Base-by-base conservation (phyloP, 2,329 filamentous ascomycete genomes). In the Aspergillus puulaauensis region DNA sequence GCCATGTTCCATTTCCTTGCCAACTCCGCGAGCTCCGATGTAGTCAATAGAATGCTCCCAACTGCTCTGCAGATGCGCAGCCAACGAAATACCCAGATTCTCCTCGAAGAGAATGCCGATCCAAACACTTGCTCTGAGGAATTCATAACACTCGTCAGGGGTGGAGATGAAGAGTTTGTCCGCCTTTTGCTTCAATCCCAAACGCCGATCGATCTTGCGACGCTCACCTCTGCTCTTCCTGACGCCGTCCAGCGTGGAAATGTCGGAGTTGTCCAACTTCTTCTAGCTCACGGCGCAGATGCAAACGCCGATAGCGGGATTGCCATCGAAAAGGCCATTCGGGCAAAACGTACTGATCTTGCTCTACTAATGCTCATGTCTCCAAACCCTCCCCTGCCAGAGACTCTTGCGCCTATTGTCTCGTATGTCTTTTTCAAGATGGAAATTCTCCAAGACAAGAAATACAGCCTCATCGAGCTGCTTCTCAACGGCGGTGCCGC, bases 1-100 rank as follows among this genome's bases (percentile, higher is more conserved):
- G 49, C 53, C 15, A 57, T 57, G 56, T 45, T 57, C 15, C 56
- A 57, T 31, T 37, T 57, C 12, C 45, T 57, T 2, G 50, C 56
- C 37, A 50, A 57, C 15, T 24, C 31, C 5, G 56, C 56, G 6
- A 57, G 39, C 27, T 19, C 50, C 4, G 56, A 54, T 3, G 56
- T 57, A 4, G 37, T 54, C 2, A 57, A 52, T 40, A 45, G 45
- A 35, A 54, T 57, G 19, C 39, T 57, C 14, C 56, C 56, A 4
- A 57, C 27, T 6, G 56, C 56, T 11, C n/a, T 57, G 7, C 56
- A 52, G 21, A 54, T 54, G 45, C 50, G 45, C 39, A 57, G 50
- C 39, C 51, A 45, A 7, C 33, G n/a, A 24, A 45, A 23, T 21
- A 47, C 51, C 11, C 44, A 57, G 8, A 46, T 57, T 15, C 56